Conservation (phyloP, 805 yeast genomes). For the Ogataea siamensis region DNA sequence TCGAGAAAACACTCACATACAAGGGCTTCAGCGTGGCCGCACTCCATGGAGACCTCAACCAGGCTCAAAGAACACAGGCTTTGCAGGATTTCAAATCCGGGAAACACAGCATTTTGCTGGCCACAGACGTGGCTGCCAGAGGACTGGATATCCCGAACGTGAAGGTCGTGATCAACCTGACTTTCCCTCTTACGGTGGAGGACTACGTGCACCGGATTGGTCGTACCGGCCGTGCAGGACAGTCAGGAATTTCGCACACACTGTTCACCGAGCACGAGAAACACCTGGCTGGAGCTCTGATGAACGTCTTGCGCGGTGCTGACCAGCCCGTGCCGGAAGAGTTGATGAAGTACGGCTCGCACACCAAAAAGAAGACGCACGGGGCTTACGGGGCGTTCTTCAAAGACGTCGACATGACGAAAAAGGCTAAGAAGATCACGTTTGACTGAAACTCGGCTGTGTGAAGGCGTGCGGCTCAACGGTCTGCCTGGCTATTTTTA, state of each 20-base stretch:
- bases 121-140: conserved; percentile 98
- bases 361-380: conserved; percentile 96
- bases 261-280: conserved; percentile 95
- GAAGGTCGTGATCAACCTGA: conserved; percentile 88
- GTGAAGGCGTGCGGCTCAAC: conserved; percentile 4
- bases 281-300: conserved; percentile 90
- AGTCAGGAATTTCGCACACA: conserved; percentile 91
- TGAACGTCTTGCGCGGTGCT: conserved; percentile 90
- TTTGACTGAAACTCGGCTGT: conserved; percentile 46
- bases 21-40: conserved; percentile 86
- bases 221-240: conserved; percentile 97
- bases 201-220: conserved; percentile 98
- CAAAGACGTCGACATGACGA: conserved; percentile 84
- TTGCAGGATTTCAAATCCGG: conserved; percentile 84
- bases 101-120: conserved; percentile 69
- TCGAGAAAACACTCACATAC: conserved; percentile 70
- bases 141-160: conserved; percentile 98
- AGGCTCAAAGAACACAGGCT: conserved; percentile 88
- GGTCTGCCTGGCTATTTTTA: conserved; percentile 1
- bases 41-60: conserved; percentile 93
- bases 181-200: conserved; percentile 95
- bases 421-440: conserved; percentile 86
- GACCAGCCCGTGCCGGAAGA: conserved; percentile 95
- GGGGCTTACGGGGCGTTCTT: conserved; percentile 97
- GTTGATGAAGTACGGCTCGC: conserved; percentile 91